These are phyloP conservation scores for Lagenidium sp. DNA, from an alignment of 352 stramenopile species.

Conservation along the genomic window DNA sequence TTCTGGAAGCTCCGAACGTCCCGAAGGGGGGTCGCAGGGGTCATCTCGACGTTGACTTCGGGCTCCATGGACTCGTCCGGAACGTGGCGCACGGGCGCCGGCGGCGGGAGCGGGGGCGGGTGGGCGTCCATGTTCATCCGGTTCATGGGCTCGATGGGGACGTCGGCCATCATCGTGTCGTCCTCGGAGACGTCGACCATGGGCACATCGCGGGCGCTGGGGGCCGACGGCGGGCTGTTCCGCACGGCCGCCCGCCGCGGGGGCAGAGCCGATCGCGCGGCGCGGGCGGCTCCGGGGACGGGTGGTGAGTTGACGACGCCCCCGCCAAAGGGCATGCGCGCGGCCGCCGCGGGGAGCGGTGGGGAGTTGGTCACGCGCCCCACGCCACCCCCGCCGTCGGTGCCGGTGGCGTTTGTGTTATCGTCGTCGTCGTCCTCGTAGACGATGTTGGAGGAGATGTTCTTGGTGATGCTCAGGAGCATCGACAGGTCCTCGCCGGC, in stretches of 20 bases:
- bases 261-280: not conserved
- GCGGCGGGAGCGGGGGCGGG: too few relatives aligned
- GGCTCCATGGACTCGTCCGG: not conserved
- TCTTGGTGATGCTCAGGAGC: constrained; percentile 71
- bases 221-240: not conserved
- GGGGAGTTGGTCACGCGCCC: constrained; percentile 36
- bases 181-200: not conserved
- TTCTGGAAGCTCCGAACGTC: too few relatives aligned
- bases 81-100: not conserved
- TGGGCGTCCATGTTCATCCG: not conserved
- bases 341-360: constrained; percentile 12
- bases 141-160: not conserved
- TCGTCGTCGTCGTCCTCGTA: constrained; percentile 42
- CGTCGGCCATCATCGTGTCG: not conserved
- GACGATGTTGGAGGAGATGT: constrained; percentile 73
- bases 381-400: constrained; percentile 1
- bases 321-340: not conserved
- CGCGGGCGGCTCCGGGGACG: not conserved
- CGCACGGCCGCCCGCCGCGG: not conserved
- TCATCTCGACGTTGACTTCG: not conserved
- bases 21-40: too few relatives aligned
- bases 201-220: constrained; percentile 3
- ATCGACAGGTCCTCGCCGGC: constrained; percentile 68
- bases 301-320: not conserved
- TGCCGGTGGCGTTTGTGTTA: constrained; percentile 4